Base-by-base conservation (phyloP, 2,329 filamentous ascomycete genomes). In the Cadophora malorum region DNA sequence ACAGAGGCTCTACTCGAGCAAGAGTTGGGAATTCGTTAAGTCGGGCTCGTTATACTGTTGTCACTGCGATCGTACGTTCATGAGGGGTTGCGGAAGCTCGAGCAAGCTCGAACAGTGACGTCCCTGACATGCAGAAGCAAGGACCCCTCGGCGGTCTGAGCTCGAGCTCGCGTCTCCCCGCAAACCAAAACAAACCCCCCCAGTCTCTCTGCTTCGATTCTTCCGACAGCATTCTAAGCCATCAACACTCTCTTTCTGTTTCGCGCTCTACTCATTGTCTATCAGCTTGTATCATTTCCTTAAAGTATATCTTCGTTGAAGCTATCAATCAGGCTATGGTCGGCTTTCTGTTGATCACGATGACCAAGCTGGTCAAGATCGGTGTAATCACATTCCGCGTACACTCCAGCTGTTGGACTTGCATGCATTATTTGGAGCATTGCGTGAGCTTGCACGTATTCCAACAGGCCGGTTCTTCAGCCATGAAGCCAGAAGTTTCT, bases 41-140 rank as follows among this genome's bases (percentile, higher is more conserved):
- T 49, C 21, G 45, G 21, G 7, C 21, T 9, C 4, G 45, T 21
- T 21, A 21, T 41, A 19, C 33, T n/a, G 28, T 50, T 58, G 19
- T 23, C 3, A 21, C n/a, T 47, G 31, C 58, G 5, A 19, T 49
- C 19, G 31, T 53, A 21, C 23, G 47, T 2, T 47, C n/a, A 38
- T 49, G 50, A 50, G n/a, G 35, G 7, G 45, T 31, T 63, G 52
- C 31, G 45, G 53, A 33, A 41, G 52, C 58, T 50, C 59, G 61
- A 64, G 66, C 49, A 65, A 47, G 66, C 33, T 45, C n/a, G 38
- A 56, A 58, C 69, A 62, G 66, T 73, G 41, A 45, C 71, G 69
- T 70, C 56, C 53, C 12, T 62, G 61, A 56, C 23, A 41, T 63
- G 21, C 35, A 41, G 66, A 59, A 31, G 66, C 62, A 60, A 31